Evolutionary conservation across 306 rosid genomes (phyloP), one percentile per base, ranked within the genome.

Genomic region (cucumber (Cucumis sativus)): DNA sequence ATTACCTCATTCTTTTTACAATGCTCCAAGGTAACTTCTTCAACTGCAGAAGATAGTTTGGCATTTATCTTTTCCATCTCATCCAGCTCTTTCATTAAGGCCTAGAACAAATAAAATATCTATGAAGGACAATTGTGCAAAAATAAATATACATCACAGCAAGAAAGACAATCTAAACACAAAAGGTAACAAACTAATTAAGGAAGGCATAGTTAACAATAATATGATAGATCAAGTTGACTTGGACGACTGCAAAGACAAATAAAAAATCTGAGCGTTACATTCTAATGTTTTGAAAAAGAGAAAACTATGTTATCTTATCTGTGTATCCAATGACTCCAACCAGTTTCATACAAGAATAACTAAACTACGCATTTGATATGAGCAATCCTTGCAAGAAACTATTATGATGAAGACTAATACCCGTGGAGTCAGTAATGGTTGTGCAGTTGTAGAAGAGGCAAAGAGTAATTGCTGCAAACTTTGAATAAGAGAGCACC

Each of bases 381-480:
- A 78, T 28, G 9, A 78, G 82, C 74, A 82, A 77, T 37, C 68
- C 51, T 55, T 55, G 79, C 35, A 77, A 51, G 25, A 78, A 82
- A 39, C n/a, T 49, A 57, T 9, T 35, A 78, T 77, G 79, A 74
- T 67, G 45, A 78, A 71, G 40, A 76, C 21, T 25, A 79, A 59
- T 89, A 95, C 97, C 91, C 99, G 89, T 79, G 99, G 96, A 17
- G 99, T 95, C 84, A 95, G 78, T 77, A 90, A 89, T 47, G 99
- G 97, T 81, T 95, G 97, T 8, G 99, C 99, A 20, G 99, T 95
- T 74, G 99, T 92, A 41, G 99, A 95, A 82, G 99, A 92, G 15
- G 97, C 99, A 82, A 92, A 92, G 62, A 92, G 93, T 78, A 92
- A 85, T 85, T 89, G 95, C 83, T 95, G 99, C 86, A 92, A 83